Evolutionary conservation across 352 stramenopile species (phyloP).

Genomic region (Phytophthora chlamydospora): DNA sequence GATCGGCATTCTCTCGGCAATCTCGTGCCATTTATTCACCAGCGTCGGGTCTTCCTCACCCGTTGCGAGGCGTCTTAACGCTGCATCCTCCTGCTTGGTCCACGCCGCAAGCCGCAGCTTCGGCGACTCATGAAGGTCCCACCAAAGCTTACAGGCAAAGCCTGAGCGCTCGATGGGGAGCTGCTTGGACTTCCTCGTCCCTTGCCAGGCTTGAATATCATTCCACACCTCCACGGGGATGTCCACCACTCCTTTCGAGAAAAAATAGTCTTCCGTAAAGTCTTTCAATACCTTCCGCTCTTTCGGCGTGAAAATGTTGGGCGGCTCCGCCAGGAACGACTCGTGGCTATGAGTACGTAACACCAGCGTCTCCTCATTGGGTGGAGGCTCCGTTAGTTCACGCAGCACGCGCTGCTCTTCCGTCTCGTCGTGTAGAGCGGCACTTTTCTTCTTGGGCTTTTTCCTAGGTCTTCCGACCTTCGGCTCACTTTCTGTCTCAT

Average conservation of each 20-base stretch:
- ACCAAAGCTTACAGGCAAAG: conserved; percentile 79
- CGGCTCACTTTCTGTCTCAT: conserved; percentile 34
- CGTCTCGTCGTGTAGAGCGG: neutral
- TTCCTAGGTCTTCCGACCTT: conserved; percentile 38
- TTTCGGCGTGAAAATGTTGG: conserved; percentile 60
- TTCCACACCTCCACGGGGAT: conserved; percentile 64
- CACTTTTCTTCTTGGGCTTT: conserved; percentile 27
- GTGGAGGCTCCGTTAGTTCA: conserved; percentile 40
- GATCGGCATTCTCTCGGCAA: conserved; percentile 53
- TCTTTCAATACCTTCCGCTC: conserved; percentile 60
- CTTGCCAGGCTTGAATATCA: conserved; percentile 41
- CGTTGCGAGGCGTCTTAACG: conserved; percentile 44
- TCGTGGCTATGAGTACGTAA: conserved; percentile 64
- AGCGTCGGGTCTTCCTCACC: conserved; percentile 43
- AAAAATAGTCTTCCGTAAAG: conserved; percentile 48
- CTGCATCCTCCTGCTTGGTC: conserved; percentile 62
- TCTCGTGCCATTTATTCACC: conserved; percentile 59
- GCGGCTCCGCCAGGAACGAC: conserved; percentile 51
- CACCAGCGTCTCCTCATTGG: conserved; percentile 59
- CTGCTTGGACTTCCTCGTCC: conserved; percentile 30
- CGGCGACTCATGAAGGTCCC: conserved; percentile 71
- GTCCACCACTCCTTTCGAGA: conserved; percentile 20
- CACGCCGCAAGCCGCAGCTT: conserved; percentile 54
- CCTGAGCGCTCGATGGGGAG: conserved; percentile 58
- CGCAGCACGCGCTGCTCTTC: conserved; percentile 6